These are phyloP conservation scores for Colletotrichum sp. DNA, from an alignment of 2,329 filamentous ascomycete genomes.

Conservation along the genomic window DNA sequence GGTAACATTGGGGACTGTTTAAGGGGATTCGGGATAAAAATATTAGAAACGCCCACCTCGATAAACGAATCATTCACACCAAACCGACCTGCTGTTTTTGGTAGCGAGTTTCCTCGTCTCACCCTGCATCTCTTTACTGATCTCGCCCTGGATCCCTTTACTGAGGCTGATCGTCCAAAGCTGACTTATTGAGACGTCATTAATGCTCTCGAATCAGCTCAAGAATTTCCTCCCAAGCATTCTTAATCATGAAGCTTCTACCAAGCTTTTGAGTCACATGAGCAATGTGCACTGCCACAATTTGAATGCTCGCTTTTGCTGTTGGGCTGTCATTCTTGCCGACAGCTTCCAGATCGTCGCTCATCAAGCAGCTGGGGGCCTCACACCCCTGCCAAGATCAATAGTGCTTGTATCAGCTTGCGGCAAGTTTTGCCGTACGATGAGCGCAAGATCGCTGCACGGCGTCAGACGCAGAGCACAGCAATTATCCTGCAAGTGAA, in stretches of 20 bases:
- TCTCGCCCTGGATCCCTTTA: background rate
- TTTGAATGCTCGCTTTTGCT: background rate
- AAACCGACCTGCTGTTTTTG: background rate
- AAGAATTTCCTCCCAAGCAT: background rate
- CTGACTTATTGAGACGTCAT: background rate
- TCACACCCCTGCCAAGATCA: background rate
- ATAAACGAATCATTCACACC: background rate
- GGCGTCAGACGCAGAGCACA: background rate
- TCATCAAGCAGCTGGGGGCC: background rate
- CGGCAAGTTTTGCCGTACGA: slow-evolving; percentile 9
- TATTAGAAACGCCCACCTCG: background rate
- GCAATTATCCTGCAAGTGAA: background rate
- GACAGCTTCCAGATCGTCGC: background rate
- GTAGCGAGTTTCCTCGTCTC: background rate
- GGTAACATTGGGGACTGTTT: background rate
- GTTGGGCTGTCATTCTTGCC: background rate
- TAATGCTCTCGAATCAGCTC: background rate
- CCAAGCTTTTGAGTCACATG: background rate
- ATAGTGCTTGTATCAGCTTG: background rate
- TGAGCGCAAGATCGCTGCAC: background rate
- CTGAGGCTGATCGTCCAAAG: background rate
- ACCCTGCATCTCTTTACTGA: background rate
- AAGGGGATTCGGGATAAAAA: background rate
- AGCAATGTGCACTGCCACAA: background rate
- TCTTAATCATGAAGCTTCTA: background rate